These are phyloP conservation scores for Przewalskia tangutica DNA, from an alignment of 257 asterid species.

Conservation along the genomic window DNA sequence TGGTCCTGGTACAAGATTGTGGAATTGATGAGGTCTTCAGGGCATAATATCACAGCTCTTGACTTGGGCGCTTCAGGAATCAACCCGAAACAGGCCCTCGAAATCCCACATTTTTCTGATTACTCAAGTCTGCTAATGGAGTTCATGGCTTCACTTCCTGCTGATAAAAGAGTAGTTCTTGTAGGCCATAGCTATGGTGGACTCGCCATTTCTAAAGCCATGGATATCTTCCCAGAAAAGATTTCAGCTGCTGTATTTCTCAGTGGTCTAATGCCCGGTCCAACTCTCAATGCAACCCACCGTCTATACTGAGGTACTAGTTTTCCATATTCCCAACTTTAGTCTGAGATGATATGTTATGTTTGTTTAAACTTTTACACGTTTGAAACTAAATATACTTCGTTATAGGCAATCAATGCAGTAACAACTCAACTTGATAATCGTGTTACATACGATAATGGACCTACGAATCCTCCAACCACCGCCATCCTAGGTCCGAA, in stretches of 20 bases:
- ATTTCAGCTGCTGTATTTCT: not conserved
- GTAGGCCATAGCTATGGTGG: constrained; percentile 32
- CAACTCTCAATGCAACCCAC: not conserved
- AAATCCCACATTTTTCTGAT: constrained; percentile 7
- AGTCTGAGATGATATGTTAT: not conserved
- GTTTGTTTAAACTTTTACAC: not conserved
- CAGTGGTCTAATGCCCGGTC: not conserved
- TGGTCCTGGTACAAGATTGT: constrained; percentile 31
- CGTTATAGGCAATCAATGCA: not conserved
- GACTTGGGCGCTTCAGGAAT: constrained; percentile 24
- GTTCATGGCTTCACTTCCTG: constrained; percentile 23
- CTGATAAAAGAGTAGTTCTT: constrained; percentile 15
- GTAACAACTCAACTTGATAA: constrained; percentile 5
- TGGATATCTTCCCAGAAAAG: not conserved
- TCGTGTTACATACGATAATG: not conserved
- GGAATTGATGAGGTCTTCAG: constrained; percentile 11
- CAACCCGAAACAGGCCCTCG: constrained; percentile 11
- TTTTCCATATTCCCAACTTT: not conserved
- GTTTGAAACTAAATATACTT: not conserved
- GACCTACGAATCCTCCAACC: constrained; percentile 21
- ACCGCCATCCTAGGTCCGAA: constrained; percentile 11
- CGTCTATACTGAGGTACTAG: constrained; percentile 6
- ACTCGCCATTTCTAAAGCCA: constrained; percentile 23
- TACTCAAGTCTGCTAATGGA: constrained; percentile 21
- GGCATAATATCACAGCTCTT: constrained; percentile 23